Evolutionary conservation across 352 stramenopile genomes (phyloP).

Genomic region (Pythium inflatum): DNA sequence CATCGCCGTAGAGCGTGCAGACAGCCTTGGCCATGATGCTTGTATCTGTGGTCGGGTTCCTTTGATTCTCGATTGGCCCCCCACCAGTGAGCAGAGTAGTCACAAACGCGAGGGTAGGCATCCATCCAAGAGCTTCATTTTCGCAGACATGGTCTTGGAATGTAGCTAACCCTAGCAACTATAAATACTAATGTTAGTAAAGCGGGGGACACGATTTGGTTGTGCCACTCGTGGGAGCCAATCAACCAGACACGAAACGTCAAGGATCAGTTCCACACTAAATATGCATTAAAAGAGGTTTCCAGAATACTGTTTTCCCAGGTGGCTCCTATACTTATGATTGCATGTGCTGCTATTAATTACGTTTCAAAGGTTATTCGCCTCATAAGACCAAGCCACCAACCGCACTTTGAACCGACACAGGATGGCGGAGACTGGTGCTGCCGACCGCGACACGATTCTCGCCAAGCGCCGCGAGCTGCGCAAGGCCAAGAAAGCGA

Average conservation of each 20-base stretch:
- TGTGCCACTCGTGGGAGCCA: slow-evolving; percentile 32
- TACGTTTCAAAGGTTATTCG: not conserved
- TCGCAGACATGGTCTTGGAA: not conserved
- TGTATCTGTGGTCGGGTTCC: slow-evolving; percentile 10
- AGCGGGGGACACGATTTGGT: not conserved
- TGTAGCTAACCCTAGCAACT: not conserved
- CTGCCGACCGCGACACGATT: slow-evolving; percentile 28
- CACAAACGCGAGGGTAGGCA: slow-evolving; percentile 25
- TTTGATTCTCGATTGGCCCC: slow-evolving; percentile 5
- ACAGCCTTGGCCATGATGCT: slow-evolving; percentile 80
- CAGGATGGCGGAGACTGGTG: slow-evolving; percentile 3
- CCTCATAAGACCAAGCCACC: not conserved
- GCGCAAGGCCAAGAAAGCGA: slow-evolving; percentile 82
- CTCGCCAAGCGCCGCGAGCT: slow-evolving; percentile 62
- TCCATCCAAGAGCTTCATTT: not conserved
- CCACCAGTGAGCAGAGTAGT: slow-evolving; percentile 21
- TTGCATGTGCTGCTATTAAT: not conserved
- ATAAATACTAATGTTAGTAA: not conserved
- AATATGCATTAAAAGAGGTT: slow-evolving; percentile 19
- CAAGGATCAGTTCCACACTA: slow-evolving; percentile 1
- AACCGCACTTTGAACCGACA: slow-evolving; percentile 15
- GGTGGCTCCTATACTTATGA: no score
- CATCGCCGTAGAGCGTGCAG: slow-evolving; percentile 86
- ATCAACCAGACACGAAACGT: slow-evolving; percentile 33
- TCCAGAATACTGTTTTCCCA: no score